These are phyloP conservation scores for Termitomyces titanicus DNA, from an alignment of 768 basidiomycete species.

Conservation along the genomic window DNA sequence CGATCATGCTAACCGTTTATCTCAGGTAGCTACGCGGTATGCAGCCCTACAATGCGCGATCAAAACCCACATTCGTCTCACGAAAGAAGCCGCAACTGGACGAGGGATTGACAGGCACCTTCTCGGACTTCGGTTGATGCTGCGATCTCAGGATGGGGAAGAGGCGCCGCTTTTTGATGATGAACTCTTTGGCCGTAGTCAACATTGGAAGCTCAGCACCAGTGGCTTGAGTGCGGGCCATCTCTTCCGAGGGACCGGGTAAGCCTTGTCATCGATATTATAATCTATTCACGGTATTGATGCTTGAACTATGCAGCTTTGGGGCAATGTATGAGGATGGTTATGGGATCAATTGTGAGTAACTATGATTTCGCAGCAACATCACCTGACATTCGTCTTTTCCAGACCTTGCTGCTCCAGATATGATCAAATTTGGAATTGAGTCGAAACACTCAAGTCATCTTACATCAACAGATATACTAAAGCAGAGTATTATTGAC, in stretches of 20 bases:
- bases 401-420: slow-evolving; percentile 75
- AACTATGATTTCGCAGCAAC: not conserved
- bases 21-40: slow-evolving; percentile 33
- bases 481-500: slow-evolving; percentile 58
- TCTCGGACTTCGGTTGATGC: slow-evolving; percentile 73
- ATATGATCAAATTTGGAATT: slow-evolving; percentile 86
- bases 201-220: slow-evolving; percentile 86
- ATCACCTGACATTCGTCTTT: not conserved
- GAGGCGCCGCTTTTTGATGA: slow-evolving; percentile 70
- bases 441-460: slow-evolving; percentile 79
- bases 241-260: slow-evolving; percentile 87
- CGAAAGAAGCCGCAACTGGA: slow-evolving; percentile 76
- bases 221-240: slow-evolving; percentile 86
- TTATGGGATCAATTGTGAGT: slow-evolving; percentile 91
- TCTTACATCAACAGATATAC: slow-evolving; percentile 64
- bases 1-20: not conserved
- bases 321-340: slow-evolving; percentile 81
- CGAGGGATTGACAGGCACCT: slow-evolving; percentile 88
- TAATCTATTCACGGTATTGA: not conserved
- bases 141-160: slow-evolving; percentile 53
- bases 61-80: slow-evolving; percentile 64
- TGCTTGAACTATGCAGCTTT: slow-evolving; percentile 45
- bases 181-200: slow-evolving; percentile 65
- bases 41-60: slow-evolving; percentile 64
- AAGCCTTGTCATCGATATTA: slow-evolving; percentile 12